A percentile compares a stretch with the other conserved stretches of the same genome.
Evolutionary conservation across 257 asterid genomes (phyloP).

Genomic region (Nicotiana benthamiana): DNA sequence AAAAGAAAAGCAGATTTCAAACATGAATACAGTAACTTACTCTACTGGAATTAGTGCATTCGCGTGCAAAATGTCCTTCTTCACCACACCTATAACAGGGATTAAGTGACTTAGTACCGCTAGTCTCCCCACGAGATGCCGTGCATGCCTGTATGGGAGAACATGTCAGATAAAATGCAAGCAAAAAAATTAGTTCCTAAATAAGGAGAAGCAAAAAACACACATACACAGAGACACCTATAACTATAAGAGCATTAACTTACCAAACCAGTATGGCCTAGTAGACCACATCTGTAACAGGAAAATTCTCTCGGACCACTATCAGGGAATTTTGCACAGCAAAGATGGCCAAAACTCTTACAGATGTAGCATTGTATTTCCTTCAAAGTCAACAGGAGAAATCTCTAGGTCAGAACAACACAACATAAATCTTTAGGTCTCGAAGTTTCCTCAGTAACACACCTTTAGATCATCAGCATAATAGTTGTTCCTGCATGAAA

Average conservation of each 20-base stretch:
- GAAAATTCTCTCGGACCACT: conserved; percentile 50
- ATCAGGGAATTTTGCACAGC: conserved; percentile 54
- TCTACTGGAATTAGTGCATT: conserved; percentile 43
- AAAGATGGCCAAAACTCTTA: conserved; percentile 70
- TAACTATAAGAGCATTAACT: conserved; percentile 21
- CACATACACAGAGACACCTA: neutral
- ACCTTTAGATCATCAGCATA: conserved; percentile 66
- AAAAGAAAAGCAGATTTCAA: neutral
- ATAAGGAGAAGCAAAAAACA: neutral
- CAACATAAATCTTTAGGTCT: neutral
- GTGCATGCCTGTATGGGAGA: conserved; percentile 42
- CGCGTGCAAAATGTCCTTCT: conserved; percentile 91
- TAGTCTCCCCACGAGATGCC: conserved; percentile 29
- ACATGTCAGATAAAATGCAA: neutral
- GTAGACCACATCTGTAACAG: conserved; percentile 81
- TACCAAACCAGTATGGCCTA: conserved; percentile 94
- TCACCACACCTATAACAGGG: conserved; percentile 74
- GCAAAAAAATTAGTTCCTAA: neutral
- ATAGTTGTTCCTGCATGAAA: conserved; percentile 60
- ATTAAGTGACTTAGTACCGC: conserved; percentile 21
- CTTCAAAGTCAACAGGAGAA: conserved; percentile 23
- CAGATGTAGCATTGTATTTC: conserved; percentile 75
- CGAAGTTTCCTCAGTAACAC: neutral
- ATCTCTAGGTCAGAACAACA: too few species aligned
- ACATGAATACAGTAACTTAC: neutral